Conservation (phyloP, 805 yeast genomes). For the Barnettozyma californica region DNA sequence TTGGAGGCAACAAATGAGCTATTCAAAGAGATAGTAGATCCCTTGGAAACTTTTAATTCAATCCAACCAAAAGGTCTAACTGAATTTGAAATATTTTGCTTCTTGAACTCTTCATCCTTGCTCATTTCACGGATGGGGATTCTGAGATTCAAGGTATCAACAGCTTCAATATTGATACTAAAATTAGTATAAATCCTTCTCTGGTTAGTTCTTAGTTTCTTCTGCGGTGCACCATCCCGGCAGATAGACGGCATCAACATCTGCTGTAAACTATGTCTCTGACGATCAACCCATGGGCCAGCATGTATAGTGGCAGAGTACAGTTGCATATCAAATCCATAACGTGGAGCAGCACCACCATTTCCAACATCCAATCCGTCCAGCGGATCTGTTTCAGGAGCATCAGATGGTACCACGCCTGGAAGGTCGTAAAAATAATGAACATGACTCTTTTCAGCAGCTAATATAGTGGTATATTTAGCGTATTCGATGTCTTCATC, state of each 20-base stretch:
- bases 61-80: slow-evolving; percentile 88
- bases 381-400: slow-evolving; percentile 25
- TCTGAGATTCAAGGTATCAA: slow-evolving; percentile 63
- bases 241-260: slow-evolving; percentile 65
- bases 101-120: slow-evolving; percentile 51
- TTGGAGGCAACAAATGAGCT: slow-evolving; percentile 49
- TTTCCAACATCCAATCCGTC: slow-evolving; percentile 55
- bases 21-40: slow-evolving; percentile 42
- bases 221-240: slow-evolving; percentile 45
- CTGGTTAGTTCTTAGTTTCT: slow-evolving; percentile 42
- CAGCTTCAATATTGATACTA: slow-evolving; percentile 46
- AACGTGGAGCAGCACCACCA: slow-evolving; percentile 51
- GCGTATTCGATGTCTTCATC: slow-evolving; percentile 68
- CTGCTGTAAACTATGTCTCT: slow-evolving; percentile 58
- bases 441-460: slow-evolving; percentile 49
- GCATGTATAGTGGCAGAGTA: slow-evolving; percentile 65
- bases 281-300: slow-evolving; percentile 96
- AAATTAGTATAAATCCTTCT: slow-evolving; percentile 53
- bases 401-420: slow-evolving; percentile 48
- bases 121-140: slow-evolving; percentile 83
- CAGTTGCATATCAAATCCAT: slow-evolving; percentile 56
- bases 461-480: slow-evolving; percentile 63
- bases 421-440: slow-evolving; percentile 68
- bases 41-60: slow-evolving; percentile 57
- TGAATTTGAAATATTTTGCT: slow-evolving; percentile 29